These are phyloP conservation scores for Diospyros kaki DNA, from an alignment of 148 eudicot species.

Conservation along the genomic window DNA sequence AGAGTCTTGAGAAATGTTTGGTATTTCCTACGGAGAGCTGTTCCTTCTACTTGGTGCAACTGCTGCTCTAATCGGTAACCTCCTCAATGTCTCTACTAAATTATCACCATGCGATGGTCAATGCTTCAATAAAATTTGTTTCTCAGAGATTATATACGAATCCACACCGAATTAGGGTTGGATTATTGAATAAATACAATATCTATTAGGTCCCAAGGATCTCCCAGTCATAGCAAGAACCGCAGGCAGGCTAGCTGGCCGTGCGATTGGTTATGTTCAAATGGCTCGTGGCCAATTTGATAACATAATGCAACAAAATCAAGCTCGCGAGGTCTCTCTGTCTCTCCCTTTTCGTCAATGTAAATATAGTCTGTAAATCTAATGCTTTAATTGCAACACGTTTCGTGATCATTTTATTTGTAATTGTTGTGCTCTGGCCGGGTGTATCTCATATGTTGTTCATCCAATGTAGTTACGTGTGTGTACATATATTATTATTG, in stretches of 20 bases:
- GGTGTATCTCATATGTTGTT: no score
- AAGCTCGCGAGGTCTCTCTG: conserved; percentile 73
- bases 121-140: no score
- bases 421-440: no score
- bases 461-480: no score
- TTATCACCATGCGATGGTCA: no score
- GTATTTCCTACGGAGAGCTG: conserved; percentile 44
- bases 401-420: no score
- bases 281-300: conserved; percentile 95
- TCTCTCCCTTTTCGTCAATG: background rate
- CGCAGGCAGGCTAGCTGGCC: conserved; percentile 79
- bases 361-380: background rate
- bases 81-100: conserved; percentile 8
- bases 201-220: conserved; percentile 71
- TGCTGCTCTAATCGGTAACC: conserved; percentile 41
- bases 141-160: background rate
- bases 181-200: conserved; percentile 2
- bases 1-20: conserved; percentile 27
- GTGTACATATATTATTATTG: no score
- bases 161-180: conserved; percentile 2
- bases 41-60: conserved; percentile 45
- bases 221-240: conserved; percentile 69
- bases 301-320: conserved; percentile 71
- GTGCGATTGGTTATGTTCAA: conserved; percentile 86
- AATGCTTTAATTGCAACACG: no score